A percentile compares a stretch with the other conserved stretches of the same genome.
phyloP scores from a whole-genome alignment of 2,329 filamentous ascomycete genomes.

The Cordyceps cateniannulata region DNA sequence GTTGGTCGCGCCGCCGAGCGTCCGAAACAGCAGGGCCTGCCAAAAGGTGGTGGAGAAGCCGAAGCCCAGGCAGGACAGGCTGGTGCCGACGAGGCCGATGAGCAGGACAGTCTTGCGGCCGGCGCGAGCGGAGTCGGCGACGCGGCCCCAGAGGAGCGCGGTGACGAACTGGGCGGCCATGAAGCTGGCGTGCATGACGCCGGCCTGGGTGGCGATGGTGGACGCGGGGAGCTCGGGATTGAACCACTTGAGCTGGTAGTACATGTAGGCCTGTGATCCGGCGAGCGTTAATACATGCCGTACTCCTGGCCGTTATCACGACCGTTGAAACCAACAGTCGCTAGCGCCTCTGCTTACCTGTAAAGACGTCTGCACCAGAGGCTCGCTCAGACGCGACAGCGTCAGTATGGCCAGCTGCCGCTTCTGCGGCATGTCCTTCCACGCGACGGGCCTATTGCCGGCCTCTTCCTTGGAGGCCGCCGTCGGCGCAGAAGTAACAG shows the following conservation, averaged over 20 bases:
- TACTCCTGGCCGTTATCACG: neutral
- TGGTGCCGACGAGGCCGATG: constrained; percentile 65
- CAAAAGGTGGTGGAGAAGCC: constrained; percentile 59
- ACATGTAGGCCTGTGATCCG: constrained; percentile 67
- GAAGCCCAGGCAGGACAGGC: constrained; percentile 43
- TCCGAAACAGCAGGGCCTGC: constrained; percentile 68
- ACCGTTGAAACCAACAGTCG: neutral
- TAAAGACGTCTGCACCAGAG: constrained; percentile 71
- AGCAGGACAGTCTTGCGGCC: constrained; percentile 75
- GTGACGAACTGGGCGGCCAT: constrained; percentile 77
- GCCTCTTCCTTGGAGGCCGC: constrained; percentile 5
- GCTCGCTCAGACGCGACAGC: constrained; percentile 73
- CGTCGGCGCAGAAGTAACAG: neutral
- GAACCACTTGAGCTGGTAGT: constrained; percentile 82
- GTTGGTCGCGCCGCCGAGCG: constrained; percentile 63
- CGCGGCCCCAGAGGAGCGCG: constrained; percentile 73
- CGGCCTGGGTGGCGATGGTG: constrained; percentile 69
- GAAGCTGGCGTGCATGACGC: constrained; percentile 71
- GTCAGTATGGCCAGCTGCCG: constrained; percentile 72
- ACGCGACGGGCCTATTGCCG: constrained; percentile 30
- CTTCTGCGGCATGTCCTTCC: constrained; percentile 69
- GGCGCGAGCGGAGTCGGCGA: constrained; percentile 55
- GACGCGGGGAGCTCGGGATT: constrained; percentile 46
- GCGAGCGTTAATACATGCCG: neutral
- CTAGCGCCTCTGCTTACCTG: constrained; percentile 28